Conservation (phyloP, 169 alveolate species). For the Plasmodium billcollinsi region DNA sequence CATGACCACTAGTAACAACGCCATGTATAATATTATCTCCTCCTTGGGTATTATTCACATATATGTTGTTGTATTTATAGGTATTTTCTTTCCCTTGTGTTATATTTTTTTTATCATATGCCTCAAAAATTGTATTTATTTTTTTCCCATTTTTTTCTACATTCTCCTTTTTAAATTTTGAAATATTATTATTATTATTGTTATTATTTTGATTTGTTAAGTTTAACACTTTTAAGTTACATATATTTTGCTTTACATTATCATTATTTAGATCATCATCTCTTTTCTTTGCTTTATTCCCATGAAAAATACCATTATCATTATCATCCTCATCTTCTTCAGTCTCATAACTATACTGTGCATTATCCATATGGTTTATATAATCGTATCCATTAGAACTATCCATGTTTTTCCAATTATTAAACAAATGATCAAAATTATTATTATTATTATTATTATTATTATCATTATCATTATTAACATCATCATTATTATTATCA, state of each 20-base stretch:
- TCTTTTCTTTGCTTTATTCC: neutral
- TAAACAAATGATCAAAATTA: neutral
- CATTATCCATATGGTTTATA: too few relatives aligned
- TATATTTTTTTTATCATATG: slow-evolving; percentile 37
- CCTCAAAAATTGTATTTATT: slow-evolving; percentile 10
- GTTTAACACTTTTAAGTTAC: too few relatives aligned
- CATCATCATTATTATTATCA: neutral
- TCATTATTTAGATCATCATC: neutral
- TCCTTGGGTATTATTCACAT: neutral
- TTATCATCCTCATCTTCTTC: slow-evolving; percentile 5
- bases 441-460: neutral
- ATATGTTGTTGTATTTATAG: too few relatives aligned
- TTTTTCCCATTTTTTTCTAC: slow-evolving; percentile 20
- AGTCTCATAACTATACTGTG: neutral
- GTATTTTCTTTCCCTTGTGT: neutral
- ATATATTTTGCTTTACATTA: neutral
- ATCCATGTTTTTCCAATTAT: too few relatives aligned
- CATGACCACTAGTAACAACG: neutral
- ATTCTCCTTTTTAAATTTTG: neutral
- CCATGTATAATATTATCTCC: neutral
- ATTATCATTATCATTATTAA: neutral
- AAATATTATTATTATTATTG: too few relatives aligned
- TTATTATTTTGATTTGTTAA: too few relatives aligned
- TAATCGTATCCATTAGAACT: too few relatives aligned
- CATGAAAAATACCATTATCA: neutral